phyloP scores from a whole-genome alignment of 1,284 basidiomycete genomes.

The Austroboletus niveus region DNA sequence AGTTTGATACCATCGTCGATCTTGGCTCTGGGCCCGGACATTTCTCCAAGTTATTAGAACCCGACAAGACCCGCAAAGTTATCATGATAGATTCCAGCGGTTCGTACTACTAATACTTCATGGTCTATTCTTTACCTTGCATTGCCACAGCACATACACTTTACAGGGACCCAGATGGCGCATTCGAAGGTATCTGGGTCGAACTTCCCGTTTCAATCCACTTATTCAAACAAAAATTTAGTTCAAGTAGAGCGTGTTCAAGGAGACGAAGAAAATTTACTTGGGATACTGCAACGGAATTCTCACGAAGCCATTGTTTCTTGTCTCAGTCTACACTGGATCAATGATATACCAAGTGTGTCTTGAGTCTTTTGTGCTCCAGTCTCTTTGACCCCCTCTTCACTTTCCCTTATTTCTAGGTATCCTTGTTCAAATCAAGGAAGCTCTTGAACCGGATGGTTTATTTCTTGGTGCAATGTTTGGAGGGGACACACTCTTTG shows the following conservation, averaged over 20 bases:
- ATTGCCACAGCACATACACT: slow-evolving; percentile 54
- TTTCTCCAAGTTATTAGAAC: slow-evolving; percentile 82
- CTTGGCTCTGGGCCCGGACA: slow-evolving; percentile 95
- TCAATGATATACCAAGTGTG: slow-evolving; percentile 92
- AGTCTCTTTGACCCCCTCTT: neutral
- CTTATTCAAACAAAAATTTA: slow-evolving; percentile 29
- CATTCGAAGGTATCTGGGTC: slow-evolving; percentile 65
- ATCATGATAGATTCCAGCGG: slow-evolving; percentile 90
- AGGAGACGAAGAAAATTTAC: slow-evolving; percentile 77
- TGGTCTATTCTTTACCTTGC: slow-evolving; percentile 2
- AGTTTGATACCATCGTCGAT: slow-evolving; percentile 82
- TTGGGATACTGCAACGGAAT: slow-evolving; percentile 61
- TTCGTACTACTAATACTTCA: slow-evolving; percentile 36
- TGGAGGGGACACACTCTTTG: slow-evolving; percentile 96
- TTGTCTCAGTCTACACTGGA: slow-evolving; percentile 93
- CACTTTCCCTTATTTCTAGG: slow-evolving; percentile 40
- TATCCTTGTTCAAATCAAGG: slow-evolving; percentile 85
- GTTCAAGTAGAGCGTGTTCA: slow-evolving; percentile 72
- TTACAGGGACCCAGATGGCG: slow-evolving; percentile 67
- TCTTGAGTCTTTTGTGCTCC: slow-evolving; percentile 9
- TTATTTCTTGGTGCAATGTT: slow-evolving; percentile 94
- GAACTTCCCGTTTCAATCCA: neutral
- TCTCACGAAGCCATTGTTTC: slow-evolving; percentile 93
- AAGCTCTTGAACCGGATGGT: slow-evolving; percentile 88
- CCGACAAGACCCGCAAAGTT: slow-evolving; percentile 68